Conservation (phyloP, 352 stramenopile genomes). For the Phytopythium chamaehyphon region DNA sequence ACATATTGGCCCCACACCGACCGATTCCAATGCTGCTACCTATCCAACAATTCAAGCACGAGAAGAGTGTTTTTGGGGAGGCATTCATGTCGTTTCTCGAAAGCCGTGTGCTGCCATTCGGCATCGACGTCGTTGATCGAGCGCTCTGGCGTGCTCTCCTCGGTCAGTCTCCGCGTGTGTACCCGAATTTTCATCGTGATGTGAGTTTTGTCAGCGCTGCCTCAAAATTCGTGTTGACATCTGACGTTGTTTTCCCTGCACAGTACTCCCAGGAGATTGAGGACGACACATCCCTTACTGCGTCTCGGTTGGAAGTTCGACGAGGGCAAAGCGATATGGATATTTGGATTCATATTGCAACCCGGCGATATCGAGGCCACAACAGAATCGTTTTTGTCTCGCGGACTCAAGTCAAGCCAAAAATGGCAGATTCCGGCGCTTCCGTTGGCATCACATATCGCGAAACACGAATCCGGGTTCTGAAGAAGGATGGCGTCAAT, state of each 20-base stretch:
- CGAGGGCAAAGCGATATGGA: slow-evolving; percentile 2
- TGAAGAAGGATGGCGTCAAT: slow-evolving; percentile 7
- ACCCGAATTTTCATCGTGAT: slow-evolving; percentile 6
- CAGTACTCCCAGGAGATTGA: slow-evolving; percentile 2
- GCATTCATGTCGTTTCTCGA: slow-evolving; percentile 18
- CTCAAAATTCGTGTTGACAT: neutral
- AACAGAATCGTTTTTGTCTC: slow-evolving; percentile 13
- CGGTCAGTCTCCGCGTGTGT: neutral
- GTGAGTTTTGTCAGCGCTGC: neutral
- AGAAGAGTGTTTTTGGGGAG: slow-evolving; percentile 12
- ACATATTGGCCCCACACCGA: slow-evolving; percentile 12
- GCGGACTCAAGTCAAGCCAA: slow-evolving; percentile 8
- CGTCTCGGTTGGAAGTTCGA: slow-evolving; percentile 1
- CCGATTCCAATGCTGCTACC: slow-evolving; percentile 16
- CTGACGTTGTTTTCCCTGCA: neutral
- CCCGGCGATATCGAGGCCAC: slow-evolving; percentile 8
- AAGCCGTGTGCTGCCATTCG: slow-evolving; percentile 26
- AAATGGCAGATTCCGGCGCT: neutral
- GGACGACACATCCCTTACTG: neutral
- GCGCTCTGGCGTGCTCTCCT: slow-evolving; percentile 14
- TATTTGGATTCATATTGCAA: slow-evolving; percentile 2
- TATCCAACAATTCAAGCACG: slow-evolving; percentile 11
- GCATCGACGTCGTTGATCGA: slow-evolving; percentile 13
- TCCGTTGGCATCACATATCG: slow-evolving; percentile 3
- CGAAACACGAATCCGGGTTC: slow-evolving; percentile 9